Evolutionary conservation across 108 stramenopile genomes (phyloP), one percentile per base, ranked within the genome.

Genomic region (Nitzschia palea): DNA sequence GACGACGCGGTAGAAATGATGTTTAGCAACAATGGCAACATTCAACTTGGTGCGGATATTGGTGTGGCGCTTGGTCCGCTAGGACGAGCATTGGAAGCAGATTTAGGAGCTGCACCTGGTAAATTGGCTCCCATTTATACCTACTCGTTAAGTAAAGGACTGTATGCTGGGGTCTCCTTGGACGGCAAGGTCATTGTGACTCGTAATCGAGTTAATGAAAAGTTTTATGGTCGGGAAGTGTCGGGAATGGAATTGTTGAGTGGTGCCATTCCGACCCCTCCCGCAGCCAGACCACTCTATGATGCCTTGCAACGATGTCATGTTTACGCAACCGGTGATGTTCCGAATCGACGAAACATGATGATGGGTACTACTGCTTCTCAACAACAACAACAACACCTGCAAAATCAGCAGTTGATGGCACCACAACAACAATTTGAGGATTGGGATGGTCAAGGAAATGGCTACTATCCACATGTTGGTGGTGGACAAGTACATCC

Each of bases 21-120:
- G 63, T 89, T 86, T 65, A 80, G 84, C 36, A 77, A 78, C 44
- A 77, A 78, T 37, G 83, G 85, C 4, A 82, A 82, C 9, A 64
- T 99, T 27, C 94, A 97, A 53, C 69, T 99, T n/a, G 98, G 98
- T 23, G 95, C 91, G 15, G 97, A 97, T 60, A 73, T 97, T 22
- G 90, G 90, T n/a, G 89, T 98, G 34, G 96, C 97, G 0, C 62
- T 97, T 14, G 98, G 97, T 9, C 97, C 97, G 9, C 30, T 99
- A 12, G 98, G 98, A 14, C 79, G 98, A 17, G 81, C 88, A 3
- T 77, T 91, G 9, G 95, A 93, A 61, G 96, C 88, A 8, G 91
- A 96, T 57, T 71, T 97, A 9, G 90, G 84, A 9, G 88, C 86
- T 15, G 45, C 76, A 18, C 69, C 76, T 15, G 68, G 71, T 34